Evolutionary conservation across 768 basidiomycete genomes (phyloP), one percentile per base, ranked within the genome.

Genomic region (Saitozyma sp.): DNA sequence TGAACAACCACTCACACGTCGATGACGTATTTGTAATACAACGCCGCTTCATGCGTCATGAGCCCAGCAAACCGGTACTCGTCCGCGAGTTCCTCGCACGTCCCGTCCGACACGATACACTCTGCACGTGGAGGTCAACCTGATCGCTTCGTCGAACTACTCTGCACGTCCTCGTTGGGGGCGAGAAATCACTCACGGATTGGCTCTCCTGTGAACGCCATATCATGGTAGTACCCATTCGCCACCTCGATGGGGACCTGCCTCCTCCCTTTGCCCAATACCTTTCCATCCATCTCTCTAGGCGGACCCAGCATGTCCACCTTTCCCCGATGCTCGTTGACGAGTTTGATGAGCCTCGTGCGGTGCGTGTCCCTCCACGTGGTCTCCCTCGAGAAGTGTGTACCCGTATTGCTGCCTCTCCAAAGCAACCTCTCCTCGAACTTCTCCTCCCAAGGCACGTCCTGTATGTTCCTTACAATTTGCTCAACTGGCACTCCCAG

Each of bases 151-250:
- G n/a, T n/a, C n/a, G n/a, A n/a, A n/a, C n/a, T n/a, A n/a, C n/a
- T n/a, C n/a, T n/a, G n/a, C n/a, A n/a, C n/a, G n/a, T n/a, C n/a
- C n/a, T n/a, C n/a, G n/a, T n/a, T n/a, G n/a, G n/a, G n/a, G n/a
- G n/a, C n/a, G n/a, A n/a, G n/a, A n/a, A n/a, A n/a, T n/a, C n/a
- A 73, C 74, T 63, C 54, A 76, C 74, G 76, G 16, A 77, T 71
- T 13, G 76, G 63, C 2, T 42, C 20, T 8, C 68, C 71, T n/a
- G 71, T 66, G 43, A 78, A 72, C 17, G 65, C 65, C 11, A 76
- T 62, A 53, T 78, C 77, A 50, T 70, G 41, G 54, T 68, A 62
- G 48, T 57, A 40, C 56, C 59, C 41, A 57, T 70, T 72, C 10
- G 60, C 50, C 54, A 42, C 16, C 29, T 19, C 57, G 63, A 65